These are phyloP conservation scores for Fraxinus velutina DNA, from an alignment of 305 asterid genomes.

Conservation along the genomic window DNA sequence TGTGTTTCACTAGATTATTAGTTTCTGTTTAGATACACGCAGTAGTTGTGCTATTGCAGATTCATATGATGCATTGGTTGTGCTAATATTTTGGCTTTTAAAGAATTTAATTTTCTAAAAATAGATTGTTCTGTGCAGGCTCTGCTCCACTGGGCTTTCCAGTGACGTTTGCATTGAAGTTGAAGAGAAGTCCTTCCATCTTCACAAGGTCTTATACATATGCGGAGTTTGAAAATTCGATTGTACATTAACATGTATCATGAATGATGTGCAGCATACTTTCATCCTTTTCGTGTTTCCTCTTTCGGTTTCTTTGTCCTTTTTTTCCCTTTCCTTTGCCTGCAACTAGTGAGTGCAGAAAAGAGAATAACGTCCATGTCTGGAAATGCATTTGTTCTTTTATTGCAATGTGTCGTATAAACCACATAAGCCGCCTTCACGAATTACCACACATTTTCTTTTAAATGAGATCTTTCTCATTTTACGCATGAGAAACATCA, in stretches of 20 bases:
- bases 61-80: not conserved
- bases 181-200: conserved; percentile 45
- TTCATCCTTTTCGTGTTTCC: not conserved
- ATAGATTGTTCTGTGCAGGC: conserved; percentile 32
- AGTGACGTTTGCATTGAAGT: conserved; percentile 48
- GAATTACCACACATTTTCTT: not conserved
- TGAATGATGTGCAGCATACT: not conserved
- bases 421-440: not conserved
- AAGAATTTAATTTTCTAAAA: not conserved
- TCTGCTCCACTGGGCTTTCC: conserved; percentile 46
- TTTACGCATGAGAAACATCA: not conserved
- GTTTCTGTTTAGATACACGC: not conserved
- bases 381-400: not conserved
- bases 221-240: not conserved
- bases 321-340: not conserved
- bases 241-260: not conserved
- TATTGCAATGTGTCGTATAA: not conserved
- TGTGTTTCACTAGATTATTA: not conserved
- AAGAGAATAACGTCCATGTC: not conserved
- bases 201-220: conserved; percentile 45
- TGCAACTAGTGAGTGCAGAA: not conserved
- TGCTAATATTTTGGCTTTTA: not conserved
- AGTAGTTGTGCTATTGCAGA: not conserved
- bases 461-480: not conserved
- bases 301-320: not conserved